phyloP scores from a whole-genome alignment of 345 rosid species.

The Corchorus capsularis region DNA sequence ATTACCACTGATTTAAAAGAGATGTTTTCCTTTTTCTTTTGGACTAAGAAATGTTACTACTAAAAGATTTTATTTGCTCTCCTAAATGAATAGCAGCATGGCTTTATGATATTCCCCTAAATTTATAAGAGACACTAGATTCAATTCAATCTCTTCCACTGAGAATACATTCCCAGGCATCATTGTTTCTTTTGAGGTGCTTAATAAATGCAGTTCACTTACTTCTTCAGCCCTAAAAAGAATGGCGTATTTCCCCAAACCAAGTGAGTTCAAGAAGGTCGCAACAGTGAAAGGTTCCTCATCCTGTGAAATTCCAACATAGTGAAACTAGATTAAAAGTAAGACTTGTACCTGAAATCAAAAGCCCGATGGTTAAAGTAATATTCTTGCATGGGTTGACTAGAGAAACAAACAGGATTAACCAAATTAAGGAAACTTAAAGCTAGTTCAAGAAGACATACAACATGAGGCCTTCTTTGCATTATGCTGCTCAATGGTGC shows the following conservation, averaged over 20 bases:
- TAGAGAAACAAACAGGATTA: neutral
- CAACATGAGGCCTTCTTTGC: constrained; percentile 34
- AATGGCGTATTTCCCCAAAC: constrained; percentile 49
- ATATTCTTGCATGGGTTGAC: neutral
- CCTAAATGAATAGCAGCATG: neutral
- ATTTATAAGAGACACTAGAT: neutral
- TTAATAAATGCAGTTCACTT: constrained; percentile 27
- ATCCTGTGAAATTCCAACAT: constrained; percentile 28
- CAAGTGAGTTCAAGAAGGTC: constrained; percentile 51
- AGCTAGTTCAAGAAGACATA: constrained; percentile 22
- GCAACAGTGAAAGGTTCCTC: constrained; percentile 38
- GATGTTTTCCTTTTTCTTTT: too few relatives aligned
- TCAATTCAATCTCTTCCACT: neutral
- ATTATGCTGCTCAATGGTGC: constrained; percentile 21
- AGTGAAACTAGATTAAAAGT: neutral
- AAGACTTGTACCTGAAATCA: neutral
- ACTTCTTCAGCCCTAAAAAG: constrained; percentile 60
- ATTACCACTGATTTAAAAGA: too few relatives aligned
- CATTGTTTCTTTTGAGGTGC: neutral
- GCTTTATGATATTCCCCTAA: neutral
- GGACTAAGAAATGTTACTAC: too few relatives aligned
- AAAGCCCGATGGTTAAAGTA: neutral
- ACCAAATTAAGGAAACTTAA: neutral
- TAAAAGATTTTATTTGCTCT: neutral
- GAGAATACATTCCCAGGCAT: neutral